Base-by-base conservation (phyloP, 306 rosid genomes). In the Astragalus membranaceus region DNA sequence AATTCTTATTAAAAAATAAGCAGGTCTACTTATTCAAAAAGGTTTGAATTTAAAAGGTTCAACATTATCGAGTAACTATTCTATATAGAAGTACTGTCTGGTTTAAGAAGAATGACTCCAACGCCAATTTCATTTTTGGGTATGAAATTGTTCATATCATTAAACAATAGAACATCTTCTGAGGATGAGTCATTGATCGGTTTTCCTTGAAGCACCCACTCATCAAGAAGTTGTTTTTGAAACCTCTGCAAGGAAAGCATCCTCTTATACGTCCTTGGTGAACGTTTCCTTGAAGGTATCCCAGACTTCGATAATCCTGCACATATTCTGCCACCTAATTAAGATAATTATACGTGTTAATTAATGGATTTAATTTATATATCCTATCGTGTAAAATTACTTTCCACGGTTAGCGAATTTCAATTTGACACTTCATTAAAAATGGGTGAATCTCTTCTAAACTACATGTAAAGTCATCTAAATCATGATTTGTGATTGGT, bases 71-170 rank as follows among this genome's bases (percentile, higher is more conserved):
- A 26, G 30, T 26, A 2, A 3, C 30, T 26, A 3, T 2, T 26
- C 30, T 26, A 15, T 5, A 30, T 1, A 44, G 43, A 55, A 64
- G 14, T 12, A 56, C 0, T 46, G 6, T 66, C 44, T 56, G 23
- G 68, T 5, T 75, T 17, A 10, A 75, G 74, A n/a, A 49, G 52
- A 15, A 30, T 36, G 12, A 9, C 26, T 56, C 77, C 80, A 41
- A 75, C 41, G 0, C 80, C 80, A n/a, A 80, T 64, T 62, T 75
- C 80, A 57, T 75, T 49, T 15, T 3, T 7, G 10, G 80, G 77
- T 6, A 75, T 41, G 44, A 64, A 76, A 37, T 32, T 75, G 57
- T 49, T 70, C 4, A 42, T 5, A n/a, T 53, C 49, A 2, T 75
- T 0, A 0, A 6, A 3, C 20, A 69, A 1, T 1, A 70, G n/a